phyloP scores from a whole-genome alignment of 192 early-diverging fungal genomes.

The Pilobolus umbonatus region DNA sequence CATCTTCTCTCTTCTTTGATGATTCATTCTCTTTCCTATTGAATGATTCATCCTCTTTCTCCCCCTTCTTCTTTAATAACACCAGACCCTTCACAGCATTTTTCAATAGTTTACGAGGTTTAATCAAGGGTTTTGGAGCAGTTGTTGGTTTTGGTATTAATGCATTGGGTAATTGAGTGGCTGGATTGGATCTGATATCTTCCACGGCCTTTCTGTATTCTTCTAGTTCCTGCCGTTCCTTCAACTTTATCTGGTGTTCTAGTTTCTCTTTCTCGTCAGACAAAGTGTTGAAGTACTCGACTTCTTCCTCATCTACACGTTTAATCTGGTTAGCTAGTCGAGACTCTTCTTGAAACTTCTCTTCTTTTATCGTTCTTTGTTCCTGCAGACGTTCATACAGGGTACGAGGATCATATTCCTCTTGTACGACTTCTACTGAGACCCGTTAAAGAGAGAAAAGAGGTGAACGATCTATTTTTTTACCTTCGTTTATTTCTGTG shows the following conservation, averaged over 20 bases:
- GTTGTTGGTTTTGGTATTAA: too few relatives aligned
- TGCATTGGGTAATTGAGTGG: too few relatives aligned
- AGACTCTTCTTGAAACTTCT: conserved; percentile 55
- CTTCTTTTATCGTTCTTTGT: conserved; percentile 58
- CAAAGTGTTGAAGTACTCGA: conserved; percentile 59
- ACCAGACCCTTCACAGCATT: not conserved
- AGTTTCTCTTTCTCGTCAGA: conserved; percentile 45
- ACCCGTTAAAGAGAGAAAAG: not conserved
- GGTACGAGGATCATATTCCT: conserved; percentile 63
- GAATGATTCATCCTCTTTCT: not conserved
- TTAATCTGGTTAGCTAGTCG: conserved; percentile 60
- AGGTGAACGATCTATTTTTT: not conserved
- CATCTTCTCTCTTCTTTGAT: not conserved
- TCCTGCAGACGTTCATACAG: conserved; percentile 73
- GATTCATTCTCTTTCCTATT: not conserved
- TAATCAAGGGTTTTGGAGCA: not conserved
- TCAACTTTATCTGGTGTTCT: conserved; percentile 36
- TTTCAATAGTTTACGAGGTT: not conserved
- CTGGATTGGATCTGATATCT: too few relatives aligned
- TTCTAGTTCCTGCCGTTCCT: conserved; percentile 43
- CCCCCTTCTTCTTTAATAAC: not conserved
- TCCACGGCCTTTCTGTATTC: conserved; percentile 36
- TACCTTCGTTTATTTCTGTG: not conserved
- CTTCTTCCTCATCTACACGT: conserved; percentile 63
- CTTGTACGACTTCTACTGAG: not conserved